Base-by-base conservation (phyloP, 805 yeast species). In the Schwanniomyces pseudopolymorphus region DNA sequence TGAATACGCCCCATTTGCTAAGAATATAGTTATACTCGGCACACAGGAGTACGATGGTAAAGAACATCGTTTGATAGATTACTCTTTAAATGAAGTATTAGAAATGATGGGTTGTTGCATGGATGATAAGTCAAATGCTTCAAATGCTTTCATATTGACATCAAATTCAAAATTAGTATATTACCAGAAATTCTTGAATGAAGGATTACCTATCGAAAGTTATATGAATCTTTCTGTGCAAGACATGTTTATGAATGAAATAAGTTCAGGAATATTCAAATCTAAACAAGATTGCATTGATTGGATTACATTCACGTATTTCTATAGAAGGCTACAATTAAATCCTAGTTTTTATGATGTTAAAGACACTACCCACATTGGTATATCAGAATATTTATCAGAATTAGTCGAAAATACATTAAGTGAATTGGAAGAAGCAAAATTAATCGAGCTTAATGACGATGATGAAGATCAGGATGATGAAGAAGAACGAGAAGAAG, bases 331-430 rank as follows among this genome's bases (percentile, higher is more conserved):
- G 42, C 61, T 94, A 17, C 85, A 82, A 46, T 75, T 79, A 28
- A 94, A 94, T 61, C 97, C 99, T 3, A 82, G 94, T 48, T 94
- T 79, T 60, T 94, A 94, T 59, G 96, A 90, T n/a, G 78, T 89
- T 6, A 72, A 71, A 35, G 87, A 84, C 49, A 71, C 76, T 2
- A 69, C 87, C 1, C 81, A 81, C 38, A 64, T 77, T 25, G 96
- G 95, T 0, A 63, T 92, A 5, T 89, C 96, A 1, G 91, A 86
- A 44, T 89, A 76, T 62, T 67, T 94, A 36, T 90, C 97, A 0
- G 97, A 90, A 40, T 60, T 89, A 10, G 85, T 92, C 10, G 98
- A 94, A 59, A 69, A 67, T 5, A 74, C 88, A 0, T 58, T 92
- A 51, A 74, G 74, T 26, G 95, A 88, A 17, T 70, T 94, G 38